Percentiles rank a stretch among this genome's conserved stretches.
phyloP scores from a whole-genome alignment of 306 rosid genomes.

The Acacia confusa region DNA sequence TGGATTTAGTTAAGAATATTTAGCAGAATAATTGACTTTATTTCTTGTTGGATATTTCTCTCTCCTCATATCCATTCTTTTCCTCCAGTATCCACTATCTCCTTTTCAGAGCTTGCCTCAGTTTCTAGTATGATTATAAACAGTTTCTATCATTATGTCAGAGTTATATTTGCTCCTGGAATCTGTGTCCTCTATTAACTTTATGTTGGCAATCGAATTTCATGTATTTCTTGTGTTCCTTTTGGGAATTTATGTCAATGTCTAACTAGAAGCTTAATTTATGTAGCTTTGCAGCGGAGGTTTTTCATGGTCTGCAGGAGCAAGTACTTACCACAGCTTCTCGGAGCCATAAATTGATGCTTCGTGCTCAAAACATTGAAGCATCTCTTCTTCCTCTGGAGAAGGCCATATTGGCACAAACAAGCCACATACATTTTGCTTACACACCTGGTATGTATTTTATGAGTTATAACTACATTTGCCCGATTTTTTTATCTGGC shows the following conservation, averaged over 20 bases:
- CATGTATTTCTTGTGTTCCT: constrained; percentile 10
- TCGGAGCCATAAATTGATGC: constrained; percentile 80
- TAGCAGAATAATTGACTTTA: constrained; percentile 13
- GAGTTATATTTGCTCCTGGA: constrained; percentile 11
- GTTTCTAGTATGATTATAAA: constrained; percentile 1
- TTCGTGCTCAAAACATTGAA: constrained; percentile 79
- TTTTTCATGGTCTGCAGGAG: constrained; percentile 97
- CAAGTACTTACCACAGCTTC: constrained; percentile 83
- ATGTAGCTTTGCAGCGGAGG: constrained; percentile 92
- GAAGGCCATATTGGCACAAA: constrained; percentile 85
- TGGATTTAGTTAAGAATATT: neutral
- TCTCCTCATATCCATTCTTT: constrained; percentile 1
- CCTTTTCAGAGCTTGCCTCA: neutral
- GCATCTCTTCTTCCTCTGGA: constrained; percentile 83
- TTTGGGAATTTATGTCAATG: constrained; percentile 22
- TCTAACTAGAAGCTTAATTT: constrained; percentile 28
- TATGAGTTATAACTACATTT: neutral
- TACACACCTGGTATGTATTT: constrained; percentile 78
- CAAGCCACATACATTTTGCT: constrained; percentile 95
- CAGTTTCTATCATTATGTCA: neutral
- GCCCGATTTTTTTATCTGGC: neutral
- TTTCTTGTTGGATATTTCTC: constrained; percentile 12
- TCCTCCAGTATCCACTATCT: constrained; percentile 1
- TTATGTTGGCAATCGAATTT: neutral
- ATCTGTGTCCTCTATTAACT: constrained; percentile 16